A percentile compares a stretch with the other conserved stretches of the same genome.
Conservation (phyloP, 805 yeast genomes). For the Debaryomyces castellii region DNA sequence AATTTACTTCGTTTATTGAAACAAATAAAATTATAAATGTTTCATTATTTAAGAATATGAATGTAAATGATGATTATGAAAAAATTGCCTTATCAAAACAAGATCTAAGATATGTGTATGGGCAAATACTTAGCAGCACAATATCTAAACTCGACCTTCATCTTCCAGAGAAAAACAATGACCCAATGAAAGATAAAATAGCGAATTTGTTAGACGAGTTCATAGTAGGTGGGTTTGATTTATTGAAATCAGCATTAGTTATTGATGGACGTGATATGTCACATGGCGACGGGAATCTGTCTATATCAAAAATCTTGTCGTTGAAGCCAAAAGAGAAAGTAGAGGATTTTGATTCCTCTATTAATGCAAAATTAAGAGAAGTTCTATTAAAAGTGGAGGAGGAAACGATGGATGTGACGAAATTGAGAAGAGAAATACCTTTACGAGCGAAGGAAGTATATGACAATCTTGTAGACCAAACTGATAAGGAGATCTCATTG, state of each 20-base stretch:
- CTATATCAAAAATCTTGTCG: constrained; percentile 22
- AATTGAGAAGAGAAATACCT: constrained; percentile 56
- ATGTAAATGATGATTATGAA: constrained; percentile 27
- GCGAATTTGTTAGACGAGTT: constrained; percentile 43
- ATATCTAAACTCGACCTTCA: constrained; percentile 47
- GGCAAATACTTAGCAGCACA: constrained; percentile 41
- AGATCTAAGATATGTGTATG: constrained; percentile 52
- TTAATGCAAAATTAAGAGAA: constrained; percentile 59
- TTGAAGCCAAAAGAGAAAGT: constrained; percentile 39
- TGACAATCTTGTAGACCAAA: constrained; percentile 26
- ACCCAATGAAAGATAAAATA: constrained; percentile 47
- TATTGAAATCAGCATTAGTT: constrained; percentile 52
- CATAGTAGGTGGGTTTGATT: constrained; percentile 54
- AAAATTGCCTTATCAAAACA: constrained; percentile 50
- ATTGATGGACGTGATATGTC: constrained; percentile 54
- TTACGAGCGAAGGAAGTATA: constrained; percentile 34
- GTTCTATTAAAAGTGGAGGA: constrained; percentile 61
- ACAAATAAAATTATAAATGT: not conserved
- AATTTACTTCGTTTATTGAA: not conserved
- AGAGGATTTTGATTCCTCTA: constrained; percentile 69
- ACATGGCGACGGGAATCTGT: constrained; percentile 8
- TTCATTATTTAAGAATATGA: constrained; percentile 12
- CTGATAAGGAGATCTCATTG: constrained; percentile 31
- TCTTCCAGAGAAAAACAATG: constrained; percentile 44
- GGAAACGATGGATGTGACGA: constrained; percentile 56